A percentile compares a stretch with the other conserved stretches of the same genome.
Conservation (phyloP, 805 yeast species). For the Kodamaea neixiangensis region DNA sequence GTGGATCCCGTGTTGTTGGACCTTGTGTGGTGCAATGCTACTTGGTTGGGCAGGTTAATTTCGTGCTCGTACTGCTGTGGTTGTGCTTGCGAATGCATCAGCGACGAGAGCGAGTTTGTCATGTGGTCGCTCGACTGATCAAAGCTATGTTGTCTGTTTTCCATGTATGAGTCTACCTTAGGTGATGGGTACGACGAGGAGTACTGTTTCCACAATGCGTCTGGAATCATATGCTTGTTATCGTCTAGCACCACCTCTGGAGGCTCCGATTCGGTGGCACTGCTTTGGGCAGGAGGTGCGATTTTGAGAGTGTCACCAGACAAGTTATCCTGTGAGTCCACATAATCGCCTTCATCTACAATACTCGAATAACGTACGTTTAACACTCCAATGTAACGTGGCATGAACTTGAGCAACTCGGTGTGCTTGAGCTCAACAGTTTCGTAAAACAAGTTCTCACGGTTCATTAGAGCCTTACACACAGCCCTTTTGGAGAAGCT, state of each 20-base stretch:
- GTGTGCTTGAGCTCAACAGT: slow-evolving; percentile 77
- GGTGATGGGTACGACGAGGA: slow-evolving; percentile 36
- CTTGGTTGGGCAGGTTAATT: neutral
- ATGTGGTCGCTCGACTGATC: slow-evolving; percentile 2
- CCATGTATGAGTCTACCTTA: slow-evolving; percentile 12
- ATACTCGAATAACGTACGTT: slow-evolving; percentile 79
- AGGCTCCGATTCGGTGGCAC: slow-evolving; percentile 26
- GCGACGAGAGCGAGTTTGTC: slow-evolving; percentile 4
- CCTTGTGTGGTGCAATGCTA: slow-evolving; percentile 6
- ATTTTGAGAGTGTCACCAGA: slow-evolving; percentile 10
- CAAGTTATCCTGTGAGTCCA: slow-evolving; percentile 26
- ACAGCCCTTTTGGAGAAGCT: slow-evolving; percentile 89
- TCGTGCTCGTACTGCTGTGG: neutral
- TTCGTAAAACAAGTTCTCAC: slow-evolving; percentile 93
- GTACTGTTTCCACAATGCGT: slow-evolving; percentile 67
- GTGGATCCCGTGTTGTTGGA: slow-evolving; percentile 33
- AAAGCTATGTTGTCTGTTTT: slow-evolving; percentile 8
- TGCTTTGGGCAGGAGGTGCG: slow-evolving; percentile 8
- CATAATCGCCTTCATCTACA: slow-evolving; percentile 28
- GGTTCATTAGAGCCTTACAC: slow-evolving; percentile 86
- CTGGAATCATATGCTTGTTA: slow-evolving; percentile 89
- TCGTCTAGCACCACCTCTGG: slow-evolving; percentile 92
- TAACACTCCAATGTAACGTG: slow-evolving; percentile 89
- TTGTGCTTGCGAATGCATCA: neutral
- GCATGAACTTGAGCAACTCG: slow-evolving; percentile 82